Percentiles rank a stretch among this genome's conserved stretches.
Evolutionary conservation across 345 rosid genomes (phyloP).

Genomic region (Ricinus communis): DNA sequence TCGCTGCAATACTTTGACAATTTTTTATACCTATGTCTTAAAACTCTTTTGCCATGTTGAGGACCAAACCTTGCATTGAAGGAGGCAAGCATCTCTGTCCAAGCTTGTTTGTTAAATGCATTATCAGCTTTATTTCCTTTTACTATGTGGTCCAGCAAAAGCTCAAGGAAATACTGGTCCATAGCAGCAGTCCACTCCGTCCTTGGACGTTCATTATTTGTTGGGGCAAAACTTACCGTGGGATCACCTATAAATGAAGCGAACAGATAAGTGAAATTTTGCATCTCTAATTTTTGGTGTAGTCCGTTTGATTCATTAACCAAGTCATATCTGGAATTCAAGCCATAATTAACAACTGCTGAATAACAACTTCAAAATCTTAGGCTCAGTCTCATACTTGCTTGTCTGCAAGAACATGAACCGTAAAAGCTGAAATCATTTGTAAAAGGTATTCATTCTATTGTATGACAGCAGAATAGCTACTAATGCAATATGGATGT

Average conservation of each 20-base stretch:
- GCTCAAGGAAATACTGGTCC: constrained; percentile 76
- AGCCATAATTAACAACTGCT: constrained; percentile 3
- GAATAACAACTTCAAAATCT: constrained; percentile 2
- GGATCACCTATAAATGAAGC: constrained; percentile 52
- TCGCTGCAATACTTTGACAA: constrained; percentile 63
- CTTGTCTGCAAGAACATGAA: no score
- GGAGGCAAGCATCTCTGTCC: constrained; percentile 72
- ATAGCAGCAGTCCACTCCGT: constrained; percentile 75
- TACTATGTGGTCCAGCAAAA: constrained; percentile 73
- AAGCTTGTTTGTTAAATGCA: constrained; percentile 72
- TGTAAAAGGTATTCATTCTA: neutral
- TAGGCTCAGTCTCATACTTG: neutral
- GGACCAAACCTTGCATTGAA: constrained; percentile 67
- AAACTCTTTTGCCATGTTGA: constrained; percentile 74
- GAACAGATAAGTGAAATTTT: constrained; percentile 11
- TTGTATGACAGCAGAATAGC: neutral
- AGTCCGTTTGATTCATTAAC: neutral
- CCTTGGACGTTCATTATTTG: constrained; percentile 48
- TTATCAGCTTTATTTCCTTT: constrained; percentile 62
- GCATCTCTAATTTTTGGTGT: neutral
- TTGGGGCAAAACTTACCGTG: constrained; percentile 20
- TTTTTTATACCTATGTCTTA: constrained; percentile 76
- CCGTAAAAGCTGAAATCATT: neutral
- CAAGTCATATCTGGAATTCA: neutral
- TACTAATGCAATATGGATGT: neutral